A percentile compares a stretch with the other conserved stretches of the same genome.
Evolutionary conservation across 2,329 filamentous ascomycete species (phyloP).

Genomic region (Fusarium pininemorale): DNA sequence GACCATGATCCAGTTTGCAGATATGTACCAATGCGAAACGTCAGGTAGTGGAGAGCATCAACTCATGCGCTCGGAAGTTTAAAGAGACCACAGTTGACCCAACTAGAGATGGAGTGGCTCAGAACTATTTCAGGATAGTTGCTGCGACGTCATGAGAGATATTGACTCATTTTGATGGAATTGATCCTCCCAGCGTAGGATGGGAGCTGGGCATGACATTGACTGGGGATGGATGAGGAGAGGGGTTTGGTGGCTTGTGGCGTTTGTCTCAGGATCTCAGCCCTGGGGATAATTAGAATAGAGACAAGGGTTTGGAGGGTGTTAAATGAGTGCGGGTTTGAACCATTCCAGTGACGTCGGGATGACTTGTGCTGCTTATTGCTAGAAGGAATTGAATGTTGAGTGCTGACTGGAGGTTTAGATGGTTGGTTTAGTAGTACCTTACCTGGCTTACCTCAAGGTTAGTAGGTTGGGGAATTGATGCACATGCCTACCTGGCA

Average conservation of each 20-base stretch:
- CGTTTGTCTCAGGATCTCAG: conserved; percentile 31
- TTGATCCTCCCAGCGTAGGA: not conserved
- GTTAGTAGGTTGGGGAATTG: not conserved
- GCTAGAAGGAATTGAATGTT: not conserved
- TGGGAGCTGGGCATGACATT: not conserved
- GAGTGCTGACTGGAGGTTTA: not conserved
- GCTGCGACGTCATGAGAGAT: not conserved
- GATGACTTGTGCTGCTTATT: not conserved
- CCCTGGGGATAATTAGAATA: not conserved
- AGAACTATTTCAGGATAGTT: not conserved
- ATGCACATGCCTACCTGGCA: not conserved
- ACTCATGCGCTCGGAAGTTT: not conserved
- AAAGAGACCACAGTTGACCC: not conserved
- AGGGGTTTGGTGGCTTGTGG: conserved; percentile 21
- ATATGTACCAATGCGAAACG: not conserved
- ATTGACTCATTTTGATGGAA: not conserved
- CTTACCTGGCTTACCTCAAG: not conserved
- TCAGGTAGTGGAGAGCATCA: not conserved
- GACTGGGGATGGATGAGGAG: not conserved
- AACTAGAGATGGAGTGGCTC: not conserved
- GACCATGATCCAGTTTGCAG: conserved; percentile 10
- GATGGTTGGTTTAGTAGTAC: not conserved
- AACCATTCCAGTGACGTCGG: conserved; percentile 28
- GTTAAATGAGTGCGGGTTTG: not conserved
- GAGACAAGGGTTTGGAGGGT: not conserved